Evolutionary conservation across 2,329 filamentous ascomycete species (phyloP).

Genomic region (Penicillium janthinellum): DNA sequence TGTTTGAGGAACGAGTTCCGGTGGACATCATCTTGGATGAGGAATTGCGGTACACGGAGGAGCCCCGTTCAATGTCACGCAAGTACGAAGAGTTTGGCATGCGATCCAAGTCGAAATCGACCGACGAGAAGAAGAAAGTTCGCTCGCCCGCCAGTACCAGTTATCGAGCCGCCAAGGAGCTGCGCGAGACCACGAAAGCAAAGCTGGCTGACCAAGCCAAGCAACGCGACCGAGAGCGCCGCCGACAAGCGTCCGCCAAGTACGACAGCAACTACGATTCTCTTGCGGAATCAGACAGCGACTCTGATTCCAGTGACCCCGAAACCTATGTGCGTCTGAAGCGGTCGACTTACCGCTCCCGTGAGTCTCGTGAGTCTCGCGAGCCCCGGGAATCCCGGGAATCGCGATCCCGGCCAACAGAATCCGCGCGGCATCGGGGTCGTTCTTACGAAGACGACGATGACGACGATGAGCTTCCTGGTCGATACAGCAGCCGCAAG

Average conservation of each 20-base stretch:
- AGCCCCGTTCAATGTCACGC: constrained; percentile 39
- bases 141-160: constrained; percentile 28
- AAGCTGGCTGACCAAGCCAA: constrained; percentile 41
- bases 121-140: constrained; percentile 41
- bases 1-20: constrained; percentile 49
- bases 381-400: constrained; percentile 13
- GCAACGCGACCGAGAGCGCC: constrained; percentile 47
- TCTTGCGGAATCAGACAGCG: constrained; percentile 37
- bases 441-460: constrained; percentile 31
- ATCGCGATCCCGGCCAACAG: constrained; percentile 24
- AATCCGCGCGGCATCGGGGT: constrained; percentile 27
- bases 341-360: constrained; percentile 17
- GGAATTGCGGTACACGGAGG: constrained; percentile 40
- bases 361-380: constrained; percentile 9
- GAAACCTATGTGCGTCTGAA: constrained; percentile 24
- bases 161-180: constrained; percentile 35
- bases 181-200: constrained; percentile 35
- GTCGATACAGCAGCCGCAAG: constrained; percentile 33
- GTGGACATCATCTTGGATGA: constrained; percentile 43
- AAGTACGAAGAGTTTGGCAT: constrained; percentile 44
- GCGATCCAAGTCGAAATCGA: constrained; percentile 35
- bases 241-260: constrained; percentile 45
- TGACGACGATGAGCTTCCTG: constrained; percentile 28
- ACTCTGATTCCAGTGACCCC: constrained; percentile 35
- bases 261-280: constrained; percentile 29